Base-by-base conservation (phyloP, 116 monocot genomes). In the Cymodocea nodosa region DNA sequence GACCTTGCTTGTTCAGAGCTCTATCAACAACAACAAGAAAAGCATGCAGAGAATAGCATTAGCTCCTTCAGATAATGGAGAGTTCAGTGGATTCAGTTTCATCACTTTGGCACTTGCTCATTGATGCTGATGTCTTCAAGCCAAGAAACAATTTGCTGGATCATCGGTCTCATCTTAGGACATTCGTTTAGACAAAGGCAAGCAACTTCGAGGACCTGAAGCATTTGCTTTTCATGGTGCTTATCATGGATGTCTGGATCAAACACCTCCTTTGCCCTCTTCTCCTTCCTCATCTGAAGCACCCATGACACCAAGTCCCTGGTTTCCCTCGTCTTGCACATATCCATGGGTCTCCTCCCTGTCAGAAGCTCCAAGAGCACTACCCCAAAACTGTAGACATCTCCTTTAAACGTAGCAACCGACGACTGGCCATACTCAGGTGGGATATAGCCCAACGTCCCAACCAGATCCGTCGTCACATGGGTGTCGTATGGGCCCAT, bases 301-400 rank as follows among this genome's bases (percentile, higher is more conserved):
- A 81, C 83, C 83, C 78, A 87, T 8, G 81, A 71, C 12, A 83
- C 74, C 73, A 83, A 68, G 24, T 87, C 78, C 68, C 83, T 71
- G 76, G 71, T 50, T 22, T 52, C 70, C 54, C 74, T 87, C 4
- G 81, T 75, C 56, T 71, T 81, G 60, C 76, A 74, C 78, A 87
- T 81, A 69, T 83, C 87, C 50, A 87, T 72, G 0, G 87, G 87
- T 71, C 87, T 76, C 63, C 73, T 71, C 3, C 87, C 78, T 0
- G 87, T 87, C 16, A 87, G 81, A 56, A 87, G 71, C 74, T 87
- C 87, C 73, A 87, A 60, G 15, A 87, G 80, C 15, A 87, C 86
- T 18, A 87, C 78, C 6, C 86, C 86, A 17, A 87, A 87, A 58
- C 87, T 87, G 62, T 87, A 87, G 2, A 87, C 72, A 72, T 87